Conservation (phyloP, 2,329 filamentous ascomycete genomes). For the Xylaria sp. region DNA sequence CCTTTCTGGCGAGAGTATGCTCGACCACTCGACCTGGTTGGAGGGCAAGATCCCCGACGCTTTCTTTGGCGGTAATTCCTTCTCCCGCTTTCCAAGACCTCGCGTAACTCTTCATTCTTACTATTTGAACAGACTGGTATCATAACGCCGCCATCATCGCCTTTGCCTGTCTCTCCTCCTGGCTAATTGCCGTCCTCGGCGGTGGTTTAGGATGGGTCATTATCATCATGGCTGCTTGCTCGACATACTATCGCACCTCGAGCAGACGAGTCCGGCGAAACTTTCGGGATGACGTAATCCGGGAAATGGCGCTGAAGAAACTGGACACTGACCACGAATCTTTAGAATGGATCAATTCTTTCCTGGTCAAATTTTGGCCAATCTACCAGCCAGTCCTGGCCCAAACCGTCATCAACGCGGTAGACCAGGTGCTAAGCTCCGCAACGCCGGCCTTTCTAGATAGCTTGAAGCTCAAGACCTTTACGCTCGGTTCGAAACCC, state of each 20-base stretch:
- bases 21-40: slow-evolving; percentile 89
- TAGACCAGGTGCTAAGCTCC: slow-evolving; percentile 94
- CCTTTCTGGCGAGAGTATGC: slow-evolving; percentile 71
- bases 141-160: slow-evolving; percentile 95
- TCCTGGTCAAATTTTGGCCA: slow-evolving; percentile 98
- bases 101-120: slow-evolving; percentile 14
- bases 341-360: slow-evolving; percentile 99
- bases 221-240: slow-evolving; percentile 89
- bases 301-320: slow-evolving; percentile 86
- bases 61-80: slow-evolving; percentile 80
- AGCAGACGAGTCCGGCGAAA: slow-evolving; percentile 93
- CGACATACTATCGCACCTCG: slow-evolving; percentile 96
- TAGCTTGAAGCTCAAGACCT: slow-evolving; percentile 91
- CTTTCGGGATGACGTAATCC: slow-evolving; percentile 91
- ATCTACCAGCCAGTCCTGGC: slow-evolving; percentile 96
- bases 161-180: slow-evolving; percentile 90
- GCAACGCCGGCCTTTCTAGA: slow-evolving; percentile 93
- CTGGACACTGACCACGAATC: slow-evolving; percentile 92
- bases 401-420: slow-evolving; percentile 89
- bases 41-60: slow-evolving; percentile 87
- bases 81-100: slow-evolving; percentile 17
- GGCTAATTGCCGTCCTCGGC: slow-evolving; percentile 88
- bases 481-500: slow-evolving; percentile 93
- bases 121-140: slow-evolving; percentile 80
- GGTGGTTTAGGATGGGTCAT: slow-evolving; percentile 94